Base-by-base conservation (phyloP, 2,329 filamentous ascomycete genomes). In the Xylariomycetidae sp. region DNA sequence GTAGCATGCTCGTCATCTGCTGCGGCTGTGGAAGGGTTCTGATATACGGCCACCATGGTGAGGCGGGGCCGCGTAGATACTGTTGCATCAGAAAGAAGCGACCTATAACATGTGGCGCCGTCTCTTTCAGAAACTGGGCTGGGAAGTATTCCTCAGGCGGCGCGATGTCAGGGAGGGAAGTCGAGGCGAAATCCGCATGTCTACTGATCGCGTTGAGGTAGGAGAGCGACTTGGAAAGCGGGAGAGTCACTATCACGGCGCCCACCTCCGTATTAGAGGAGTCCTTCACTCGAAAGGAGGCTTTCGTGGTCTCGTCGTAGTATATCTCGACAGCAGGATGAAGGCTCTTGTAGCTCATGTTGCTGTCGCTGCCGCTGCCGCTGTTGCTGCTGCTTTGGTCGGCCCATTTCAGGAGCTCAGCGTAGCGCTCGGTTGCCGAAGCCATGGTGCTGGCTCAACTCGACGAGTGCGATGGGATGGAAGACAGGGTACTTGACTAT, bases 41-140 rank as follows among this genome's bases (percentile, higher is more conserved):
- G 43, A 87, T 73, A 56, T 88, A 88, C 1, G 77, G 70, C 53
- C 64, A 68, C 83, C 83, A 88, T 44, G 74, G 76, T 0, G 82
- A 83, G 2, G 66, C 49, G 2, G 57, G 35, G 2, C 72, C 73
- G 2, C 69, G 57, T 19, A 86, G 63, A 49, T 76, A 79, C 53
- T 88, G 76, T 40, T 79, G 74, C 51, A 84, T 68, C 5, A 88
- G 65, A 42, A 84, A 81, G 57, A 86, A 82, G 4, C 79, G 71
- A 7, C 76, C 71, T 30, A 79, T 59, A 36, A 83, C 74, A 44
- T 83, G 72, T 0, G 76, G 68, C 1, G 71, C 69, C 2, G 68
- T 56, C 4, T 50, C 48, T 1, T 63, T 46, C 29, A 82, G 55
- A 43, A 84, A 76, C 1, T 50, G 49, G 0, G 44, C 30, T 0